A percentile compares a stretch with the other conserved stretches of the same genome.
Evolutionary conservation across 257 asterid genomes (phyloP).

Genomic region (Solanum chilense): DNA sequence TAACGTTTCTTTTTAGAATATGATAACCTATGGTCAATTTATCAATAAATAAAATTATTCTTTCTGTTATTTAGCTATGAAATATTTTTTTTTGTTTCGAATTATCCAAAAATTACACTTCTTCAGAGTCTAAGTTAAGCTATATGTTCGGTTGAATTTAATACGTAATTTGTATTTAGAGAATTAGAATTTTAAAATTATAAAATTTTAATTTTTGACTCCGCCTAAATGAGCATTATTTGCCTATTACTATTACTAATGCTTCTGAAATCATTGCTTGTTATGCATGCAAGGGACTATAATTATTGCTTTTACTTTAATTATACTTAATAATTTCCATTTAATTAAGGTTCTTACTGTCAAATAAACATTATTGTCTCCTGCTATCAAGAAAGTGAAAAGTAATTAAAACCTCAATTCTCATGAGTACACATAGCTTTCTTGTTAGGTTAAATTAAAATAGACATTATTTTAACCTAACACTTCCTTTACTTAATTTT

Average conservation of each 20-base stretch:
- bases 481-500: not conserved
- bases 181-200: not conserved
- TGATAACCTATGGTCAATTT: not conserved
- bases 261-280: not conserved
- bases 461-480: not conserved
- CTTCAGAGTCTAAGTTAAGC: not conserved
- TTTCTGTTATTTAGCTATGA: fast-evolving
- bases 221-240: no score
- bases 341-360: not conserved
- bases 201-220: not conserved
- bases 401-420: not conserved
- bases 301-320: not conserved
- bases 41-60: not conserved
- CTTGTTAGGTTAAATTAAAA: not conserved
- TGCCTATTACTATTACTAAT: not conserved
- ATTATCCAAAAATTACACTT: not conserved
- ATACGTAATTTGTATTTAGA: not conserved
- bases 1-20: not conserved
- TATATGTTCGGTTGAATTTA: not conserved
- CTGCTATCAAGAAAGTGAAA: not conserved
- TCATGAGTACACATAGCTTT: not conserved
- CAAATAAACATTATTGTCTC: not conserved
- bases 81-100: not conserved
- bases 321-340: not conserved
- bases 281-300: not conserved